Percentiles rank a stretch among this genome's conserved stretches.
Evolutionary conservation across 2,329 filamentous ascomycete species (phyloP).

Genomic region (Colletotrichum lupini): DNA sequence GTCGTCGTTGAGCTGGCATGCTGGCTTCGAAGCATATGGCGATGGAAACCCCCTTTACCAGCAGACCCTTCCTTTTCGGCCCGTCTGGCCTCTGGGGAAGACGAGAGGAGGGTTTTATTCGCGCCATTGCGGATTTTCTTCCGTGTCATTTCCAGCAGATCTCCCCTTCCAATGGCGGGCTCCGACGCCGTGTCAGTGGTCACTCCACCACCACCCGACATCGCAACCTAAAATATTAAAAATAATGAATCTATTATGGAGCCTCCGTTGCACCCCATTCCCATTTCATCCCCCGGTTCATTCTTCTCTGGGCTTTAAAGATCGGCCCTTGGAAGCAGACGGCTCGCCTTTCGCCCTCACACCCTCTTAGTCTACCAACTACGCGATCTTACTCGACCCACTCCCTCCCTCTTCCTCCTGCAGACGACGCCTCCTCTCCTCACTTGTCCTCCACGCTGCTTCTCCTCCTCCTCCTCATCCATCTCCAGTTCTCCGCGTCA

Average conservation of each 20-base stretch:
- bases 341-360: constrained; percentile 1
- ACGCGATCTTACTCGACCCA: constrained; percentile 26
- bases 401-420: constrained; percentile 33
- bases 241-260: constrained; percentile 25
- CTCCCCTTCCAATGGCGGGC: constrained; percentile 4
- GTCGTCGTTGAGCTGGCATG: not conserved
- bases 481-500: constrained; percentile 33
- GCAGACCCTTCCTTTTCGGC: too few species aligned
- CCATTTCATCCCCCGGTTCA: constrained; percentile 23
- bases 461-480: constrained; percentile 2
- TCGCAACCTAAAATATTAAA: constrained; percentile 11
- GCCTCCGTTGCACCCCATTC: constrained; percentile 19
- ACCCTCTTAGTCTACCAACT: constrained; percentile 3
- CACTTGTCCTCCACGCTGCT: not conserved
- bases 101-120: not conserved
- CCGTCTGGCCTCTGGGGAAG: too few species aligned
- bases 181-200: constrained; percentile 15
- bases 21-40: too few species aligned
- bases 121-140: not conserved
- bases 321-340: constrained; percentile 29
- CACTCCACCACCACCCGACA: constrained; percentile 32
- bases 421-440: constrained; percentile 14
- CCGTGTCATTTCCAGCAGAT: constrained; percentile 3
- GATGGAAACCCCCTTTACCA: too few species aligned
- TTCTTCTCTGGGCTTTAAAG: constrained; percentile 24